Conservation (phyloP, 2,329 filamentous ascomycete genomes). For the Aspergillus sp. region DNA sequence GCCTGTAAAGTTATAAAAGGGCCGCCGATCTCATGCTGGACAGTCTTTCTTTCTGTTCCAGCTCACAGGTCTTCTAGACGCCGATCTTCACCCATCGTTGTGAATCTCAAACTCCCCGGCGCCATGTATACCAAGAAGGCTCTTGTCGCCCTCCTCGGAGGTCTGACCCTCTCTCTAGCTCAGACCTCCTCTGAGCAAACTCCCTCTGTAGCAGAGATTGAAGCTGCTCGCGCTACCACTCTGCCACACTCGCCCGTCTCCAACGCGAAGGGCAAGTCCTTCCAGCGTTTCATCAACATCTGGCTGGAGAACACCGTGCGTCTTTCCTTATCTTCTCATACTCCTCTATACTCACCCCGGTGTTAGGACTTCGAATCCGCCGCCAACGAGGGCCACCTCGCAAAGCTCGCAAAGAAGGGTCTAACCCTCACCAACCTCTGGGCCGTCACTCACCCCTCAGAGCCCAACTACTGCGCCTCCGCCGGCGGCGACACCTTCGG, state of each 20-base stretch:
- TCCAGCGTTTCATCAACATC: slow-evolving; percentile 73
- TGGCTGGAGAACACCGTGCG: slow-evolving; percentile 76
- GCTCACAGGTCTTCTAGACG: not conserved
- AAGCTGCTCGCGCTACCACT: slow-evolving; percentile 56
- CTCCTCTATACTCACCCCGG: not conserved
- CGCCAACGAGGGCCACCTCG: slow-evolving; percentile 56
- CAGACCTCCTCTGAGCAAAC: slow-evolving; percentile 32
- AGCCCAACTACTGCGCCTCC: slow-evolving; percentile 75
- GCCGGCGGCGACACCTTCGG: slow-evolving; percentile 75
- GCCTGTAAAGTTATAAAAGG: slow-evolving; percentile 1
- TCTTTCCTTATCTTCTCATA: not conserved
- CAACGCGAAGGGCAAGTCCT: slow-evolving; percentile 70
- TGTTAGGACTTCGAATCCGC: slow-evolving; percentile 64
- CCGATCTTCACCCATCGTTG: not conserved
- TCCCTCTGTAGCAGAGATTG: slow-evolving; percentile 33
- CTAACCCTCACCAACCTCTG: slow-evolving; percentile 65
- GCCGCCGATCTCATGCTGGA: slow-evolving; percentile 1
- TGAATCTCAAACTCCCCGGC: not conserved
- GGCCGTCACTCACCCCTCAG: slow-evolving; percentile 71
- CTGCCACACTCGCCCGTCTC: slow-evolving; percentile 64
- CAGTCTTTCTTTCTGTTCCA: not conserved
- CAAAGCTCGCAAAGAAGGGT: slow-evolving; percentile 50
- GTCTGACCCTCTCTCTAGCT: slow-evolving; percentile 24
- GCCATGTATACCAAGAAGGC: slow-evolving; percentile 27
- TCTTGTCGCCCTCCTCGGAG: slow-evolving; percentile 29